phyloP scores from a whole-genome alignment of 352 stramenopile genomes.

The Globisporangium takayamanum region DNA sequence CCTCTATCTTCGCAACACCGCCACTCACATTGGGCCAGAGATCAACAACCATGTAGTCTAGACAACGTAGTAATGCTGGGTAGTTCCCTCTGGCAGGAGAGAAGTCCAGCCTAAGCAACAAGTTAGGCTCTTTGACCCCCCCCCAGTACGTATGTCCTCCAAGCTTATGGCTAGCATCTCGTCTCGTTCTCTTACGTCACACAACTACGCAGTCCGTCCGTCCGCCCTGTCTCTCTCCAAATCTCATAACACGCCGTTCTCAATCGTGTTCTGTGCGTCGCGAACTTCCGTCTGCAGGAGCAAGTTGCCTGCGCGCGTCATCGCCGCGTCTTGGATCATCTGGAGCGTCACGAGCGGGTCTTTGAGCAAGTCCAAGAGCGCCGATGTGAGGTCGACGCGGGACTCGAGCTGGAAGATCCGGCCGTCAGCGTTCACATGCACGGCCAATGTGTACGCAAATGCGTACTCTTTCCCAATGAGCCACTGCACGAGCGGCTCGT shows the following conservation, averaged over 20 bases:
- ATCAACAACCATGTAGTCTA: too few relatives aligned
- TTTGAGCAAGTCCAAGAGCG: conserved; percentile 26
- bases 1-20: too few relatives aligned
- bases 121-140: too few relatives aligned
- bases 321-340: conserved; percentile 25
- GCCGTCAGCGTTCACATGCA: conserved; percentile 27
- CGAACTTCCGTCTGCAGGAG: conserved; percentile 21
- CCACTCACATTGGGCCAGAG: too few relatives aligned
- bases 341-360: conserved; percentile 26
- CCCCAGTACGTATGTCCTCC: too few relatives aligned
- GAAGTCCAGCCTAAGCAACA: too few relatives aligned
- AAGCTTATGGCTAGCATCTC: too few relatives aligned
- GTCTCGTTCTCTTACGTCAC: too few relatives aligned
- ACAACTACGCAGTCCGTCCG: too few relatives aligned
- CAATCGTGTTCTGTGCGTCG: conserved; percentile 28
- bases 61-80: too few relatives aligned
- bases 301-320: conserved; percentile 31
- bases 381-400: conserved; percentile 28
- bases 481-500: conserved; percentile 37
- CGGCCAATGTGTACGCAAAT: conserved; percentile 32
- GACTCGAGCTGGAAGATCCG: conserved; percentile 44
- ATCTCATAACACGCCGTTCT: conserved; percentile 27
- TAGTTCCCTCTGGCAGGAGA: too few relatives aligned
- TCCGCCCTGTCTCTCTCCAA: not conserved
- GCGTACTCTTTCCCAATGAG: conserved; percentile 40